Evolutionary conservation across 2,329 filamentous ascomycete species (phyloP).

Genomic region (Colletotrichum tanaceti): DNA sequence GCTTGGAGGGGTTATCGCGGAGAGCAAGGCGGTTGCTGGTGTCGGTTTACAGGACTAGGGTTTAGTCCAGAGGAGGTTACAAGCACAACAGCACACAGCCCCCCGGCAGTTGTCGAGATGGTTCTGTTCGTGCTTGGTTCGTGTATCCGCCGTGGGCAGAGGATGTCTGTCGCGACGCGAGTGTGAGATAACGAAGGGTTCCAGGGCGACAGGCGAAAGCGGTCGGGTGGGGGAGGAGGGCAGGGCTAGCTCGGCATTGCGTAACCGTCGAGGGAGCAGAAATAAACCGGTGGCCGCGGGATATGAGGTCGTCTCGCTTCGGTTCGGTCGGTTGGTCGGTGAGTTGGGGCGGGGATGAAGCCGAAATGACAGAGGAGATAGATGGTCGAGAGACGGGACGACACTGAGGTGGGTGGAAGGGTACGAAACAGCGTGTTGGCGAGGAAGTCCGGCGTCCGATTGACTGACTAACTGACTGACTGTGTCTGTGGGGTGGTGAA

Average conservation of each 20-base stretch:
- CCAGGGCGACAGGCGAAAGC: conserved; percentile 25
- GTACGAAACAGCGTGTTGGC: conserved; percentile 2
- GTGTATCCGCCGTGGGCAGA: conserved; percentile 4
- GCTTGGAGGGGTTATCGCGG: background rate
- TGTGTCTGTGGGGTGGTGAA: background rate
- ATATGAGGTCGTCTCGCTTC: conserved; percentile 18
- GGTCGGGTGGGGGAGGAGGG: conserved; percentile 3
- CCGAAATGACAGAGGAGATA: conserved; percentile 19
- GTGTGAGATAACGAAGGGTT: conserved; percentile 18
- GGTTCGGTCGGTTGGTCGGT: conserved; percentile 18
- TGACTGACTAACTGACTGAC: background rate
- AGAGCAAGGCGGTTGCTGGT: background rate
- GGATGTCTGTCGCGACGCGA: conserved; percentile 18
- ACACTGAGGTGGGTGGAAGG: background rate
- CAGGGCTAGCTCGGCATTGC: conserved; percentile 35
- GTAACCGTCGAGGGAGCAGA: conserved; percentile 11
- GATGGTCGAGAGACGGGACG: conserved; percentile 11
- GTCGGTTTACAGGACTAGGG: background rate
- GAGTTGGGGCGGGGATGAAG: conserved; percentile 25
- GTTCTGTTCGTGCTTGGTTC: background rate
- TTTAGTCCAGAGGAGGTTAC: background rate
- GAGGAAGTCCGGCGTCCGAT: conserved; percentile 6
- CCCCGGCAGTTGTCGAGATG: conserved; percentile 6
- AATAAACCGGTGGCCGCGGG: conserved; percentile 2
- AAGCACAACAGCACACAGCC: background rate